Percentiles rank a stretch among this genome's conserved stretches.
These are phyloP conservation scores for Penicillium sp. DNA, from an alignment of 2,329 filamentous ascomycete species.

Conservation along the genomic window DNA sequence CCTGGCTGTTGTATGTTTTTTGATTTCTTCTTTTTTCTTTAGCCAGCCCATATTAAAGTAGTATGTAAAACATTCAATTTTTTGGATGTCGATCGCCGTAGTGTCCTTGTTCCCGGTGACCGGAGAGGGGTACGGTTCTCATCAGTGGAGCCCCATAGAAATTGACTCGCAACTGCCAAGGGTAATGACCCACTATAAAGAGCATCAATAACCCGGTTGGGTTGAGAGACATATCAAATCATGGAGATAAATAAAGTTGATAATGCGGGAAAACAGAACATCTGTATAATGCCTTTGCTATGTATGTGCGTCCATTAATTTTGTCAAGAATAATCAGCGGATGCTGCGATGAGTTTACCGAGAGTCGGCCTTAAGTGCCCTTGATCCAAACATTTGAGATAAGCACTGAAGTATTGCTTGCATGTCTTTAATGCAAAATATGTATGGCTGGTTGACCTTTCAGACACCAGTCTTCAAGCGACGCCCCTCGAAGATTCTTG, in stretches of 20 bases:
- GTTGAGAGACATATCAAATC: constrained; percentile 1
- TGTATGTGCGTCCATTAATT: constrained; percentile 8
- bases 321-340: constrained; percentile 14
- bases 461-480: background rate
- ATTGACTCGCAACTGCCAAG: constrained; percentile 15
- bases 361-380: background rate
- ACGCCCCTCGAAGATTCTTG: background rate
- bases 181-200: constrained; percentile 17
- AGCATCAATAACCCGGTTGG: constrained; percentile 6
- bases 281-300: background rate
- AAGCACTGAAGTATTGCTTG: constrained; percentile 23
- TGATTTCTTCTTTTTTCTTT: no score
- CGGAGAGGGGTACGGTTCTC: constrained; percentile 11
- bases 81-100: constrained; percentile 3
- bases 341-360: constrained; percentile 6
- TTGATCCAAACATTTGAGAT: constrained; percentile 13
- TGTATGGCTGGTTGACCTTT: background rate
- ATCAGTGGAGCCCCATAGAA: constrained; percentile 22
- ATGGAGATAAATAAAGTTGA: constrained; percentile 7
- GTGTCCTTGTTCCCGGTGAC: constrained; percentile 11
- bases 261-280: constrained; percentile 7
- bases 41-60: background rate
- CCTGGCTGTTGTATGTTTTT: no score
- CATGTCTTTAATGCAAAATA: background rate
- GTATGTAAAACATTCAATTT: constrained; percentile 11